Conservation (phyloP, 179 eudicot genomes). For the Silene noctiflora region DNA sequence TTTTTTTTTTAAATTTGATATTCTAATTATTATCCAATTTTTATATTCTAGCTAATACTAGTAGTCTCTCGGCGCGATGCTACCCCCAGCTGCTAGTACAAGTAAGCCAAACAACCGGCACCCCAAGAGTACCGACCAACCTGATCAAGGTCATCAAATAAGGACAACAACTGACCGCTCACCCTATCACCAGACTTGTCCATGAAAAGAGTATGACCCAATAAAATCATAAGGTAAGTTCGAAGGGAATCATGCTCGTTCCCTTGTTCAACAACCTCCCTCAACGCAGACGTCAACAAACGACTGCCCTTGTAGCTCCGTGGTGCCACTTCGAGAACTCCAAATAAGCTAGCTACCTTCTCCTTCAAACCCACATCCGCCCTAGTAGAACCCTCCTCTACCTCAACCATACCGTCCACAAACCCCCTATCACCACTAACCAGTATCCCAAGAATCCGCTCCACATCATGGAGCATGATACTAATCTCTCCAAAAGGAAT, state of each 20-base stretch:
- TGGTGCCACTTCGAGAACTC: neutral
- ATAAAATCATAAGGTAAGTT: neutral
- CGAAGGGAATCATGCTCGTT: neutral
- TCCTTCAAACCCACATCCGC: neutral
- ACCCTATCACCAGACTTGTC: neutral
- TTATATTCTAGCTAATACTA: too few relatives aligned
- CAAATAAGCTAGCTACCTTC: neutral
- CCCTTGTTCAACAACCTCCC: neutral
- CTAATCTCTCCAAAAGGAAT: neutral
- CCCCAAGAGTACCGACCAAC: neutral
- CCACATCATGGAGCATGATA: neutral
- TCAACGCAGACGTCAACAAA: neutral
- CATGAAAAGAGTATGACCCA: neutral
- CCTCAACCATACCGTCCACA: neutral
- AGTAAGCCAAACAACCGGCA: too few relatives aligned
- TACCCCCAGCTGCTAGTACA: too few relatives aligned
- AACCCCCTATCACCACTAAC: neutral
- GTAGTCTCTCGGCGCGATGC: too few relatives aligned
- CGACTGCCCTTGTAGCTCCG: neutral
- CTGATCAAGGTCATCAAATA: neutral
- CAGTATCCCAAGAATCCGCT: neutral
- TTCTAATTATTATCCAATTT: too few relatives aligned
- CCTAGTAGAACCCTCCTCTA: neutral
- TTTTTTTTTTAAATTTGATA: too few relatives aligned
- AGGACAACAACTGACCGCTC: neutral